phyloP scores from a whole-genome alignment of 108 stramenopile species.

The Cyclotella choctawhatcheeana region DNA sequence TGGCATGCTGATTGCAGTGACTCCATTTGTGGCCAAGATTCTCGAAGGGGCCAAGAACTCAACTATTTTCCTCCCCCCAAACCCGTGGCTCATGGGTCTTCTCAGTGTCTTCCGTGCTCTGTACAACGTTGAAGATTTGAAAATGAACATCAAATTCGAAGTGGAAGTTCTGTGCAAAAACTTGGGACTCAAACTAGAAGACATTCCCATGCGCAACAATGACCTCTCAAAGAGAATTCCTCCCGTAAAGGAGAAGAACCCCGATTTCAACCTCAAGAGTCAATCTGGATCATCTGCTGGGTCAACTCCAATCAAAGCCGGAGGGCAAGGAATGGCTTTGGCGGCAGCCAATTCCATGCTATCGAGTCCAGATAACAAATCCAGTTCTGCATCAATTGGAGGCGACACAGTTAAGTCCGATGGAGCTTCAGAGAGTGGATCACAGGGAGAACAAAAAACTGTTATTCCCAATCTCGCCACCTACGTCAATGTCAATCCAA shows the following conservation, averaged over 20 bases:
- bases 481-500: slow-evolving; percentile 94
- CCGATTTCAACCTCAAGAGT: slow-evolving; percentile 96
- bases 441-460: slow-evolving; percentile 78
- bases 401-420: slow-evolving; percentile 50
- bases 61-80: slow-evolving; percentile 94
- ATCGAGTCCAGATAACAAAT: slow-evolving; percentile 57
- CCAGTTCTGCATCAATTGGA: slow-evolving; percentile 31
- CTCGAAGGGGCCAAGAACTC: slow-evolving; percentile 96
- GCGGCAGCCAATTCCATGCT: slow-evolving; percentile 37
- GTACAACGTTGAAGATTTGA: slow-evolving; percentile 96
- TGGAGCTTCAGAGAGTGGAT: slow-evolving; percentile 36
- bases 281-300: slow-evolving; percentile 33
- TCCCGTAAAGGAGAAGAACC: slow-evolving; percentile 95
- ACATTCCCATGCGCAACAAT: slow-evolving; percentile 80
- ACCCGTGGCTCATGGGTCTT: slow-evolving; percentile 99
- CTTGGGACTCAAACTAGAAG: slow-evolving; percentile 90
- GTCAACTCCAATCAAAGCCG: slow-evolving; percentile 41
- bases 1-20: slow-evolving; percentile 96
- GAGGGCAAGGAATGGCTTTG: slow-evolving; percentile 39
- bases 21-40: slow-evolving; percentile 98
- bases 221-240: slow-evolving; percentile 77
- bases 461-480: slow-evolving; percentile 96
- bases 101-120: slow-evolving; percentile 92
- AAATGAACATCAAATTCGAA: slow-evolving; percentile 99
- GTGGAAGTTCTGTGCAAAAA: slow-evolving; percentile 99